Evolutionary conservation across 129 eudicot species (phyloP).

Genomic region (Lactuca saligna): DNA sequence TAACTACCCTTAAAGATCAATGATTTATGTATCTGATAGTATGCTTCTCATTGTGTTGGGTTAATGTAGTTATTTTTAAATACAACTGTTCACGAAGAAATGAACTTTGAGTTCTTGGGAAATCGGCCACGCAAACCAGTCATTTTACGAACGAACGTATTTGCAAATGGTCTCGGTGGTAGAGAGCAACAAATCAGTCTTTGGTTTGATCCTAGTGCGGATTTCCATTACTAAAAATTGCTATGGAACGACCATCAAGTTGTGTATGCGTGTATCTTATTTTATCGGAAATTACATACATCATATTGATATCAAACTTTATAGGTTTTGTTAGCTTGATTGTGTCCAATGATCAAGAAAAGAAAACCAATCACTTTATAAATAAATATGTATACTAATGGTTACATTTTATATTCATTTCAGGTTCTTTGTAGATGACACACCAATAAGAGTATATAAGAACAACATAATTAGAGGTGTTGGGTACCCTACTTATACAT

Average conservation of each 20-base stretch:
- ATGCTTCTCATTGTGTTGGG: neutral
- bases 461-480: constrained; percentile 43
- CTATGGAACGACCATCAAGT: constrained; percentile 72
- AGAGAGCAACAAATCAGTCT: constrained; percentile 68
- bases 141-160: constrained; percentile 67
- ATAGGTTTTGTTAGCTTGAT: neutral
- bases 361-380: neutral
- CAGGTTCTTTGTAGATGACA: constrained; percentile 68
- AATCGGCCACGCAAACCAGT: constrained; percentile 58
- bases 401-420: neutral
- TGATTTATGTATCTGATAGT: neutral
- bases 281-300: neutral
- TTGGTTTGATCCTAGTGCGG: constrained; percentile 80
- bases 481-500: constrained; percentile 51
- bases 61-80: constrained; percentile 49
- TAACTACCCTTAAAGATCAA: neutral
- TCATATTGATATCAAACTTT: neutral
- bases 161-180: constrained; percentile 53
- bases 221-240: constrained; percentile 65
- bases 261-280: constrained; percentile 48
- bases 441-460: constrained; percentile 72
- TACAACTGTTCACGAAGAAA: constrained; percentile 51
- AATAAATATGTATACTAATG: neutral
- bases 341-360: neutral
- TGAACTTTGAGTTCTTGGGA: constrained; percentile 87